Base-by-base conservation (phyloP, 768 basidiomycete genomes). In the Termitomyces sp. region DNA sequence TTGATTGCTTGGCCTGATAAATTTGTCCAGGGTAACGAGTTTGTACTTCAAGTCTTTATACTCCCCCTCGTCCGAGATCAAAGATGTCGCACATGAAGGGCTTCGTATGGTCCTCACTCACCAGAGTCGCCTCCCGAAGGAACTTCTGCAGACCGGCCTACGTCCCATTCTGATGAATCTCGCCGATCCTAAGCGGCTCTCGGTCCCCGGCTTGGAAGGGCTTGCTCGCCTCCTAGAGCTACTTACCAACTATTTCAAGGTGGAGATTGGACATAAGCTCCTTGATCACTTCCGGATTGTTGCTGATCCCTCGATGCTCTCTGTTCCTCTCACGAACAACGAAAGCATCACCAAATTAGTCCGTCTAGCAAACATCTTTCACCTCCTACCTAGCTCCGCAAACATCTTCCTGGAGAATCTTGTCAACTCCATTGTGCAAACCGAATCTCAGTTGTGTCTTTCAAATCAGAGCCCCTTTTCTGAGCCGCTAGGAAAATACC, bases 11-110 rank as follows among this genome's bases (percentile, higher is more conserved):
- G 17, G 14, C 46, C 25, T 11, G 25, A 47, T 56, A 34, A 58
- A 52, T 32, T 6, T 55, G 23, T n/a, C 14, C 61, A 96, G 95
- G 63, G 93, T 98, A 11, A 95, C 94, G 17, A 80, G 90, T 35
- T 91, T 98, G 21, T 98, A 98, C 73, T 99, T 99, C 81, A 98
- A 99, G 73, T 94, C 95, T 11, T 81, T 99, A 32, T 99, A 99
- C 71, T 95, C 95, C 7, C 81, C 87, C 19, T 89, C 88, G 14
- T 78, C 84, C 11, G 94, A 97, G 64, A 89, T 99, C 60, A 98
- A 98, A 68, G 88, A 94, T 61, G 94, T 94, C 8, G 94, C 97
- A 0, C 94, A 98, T 61, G 91, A 97, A 59, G 94, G 94, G 30
- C 81, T 98, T 39, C 82, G 88, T 57, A 88, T 90, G 76, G 93